phyloP scores from a whole-genome alignment of 495 filamentous ascomycete genomes.

The Jackrogersella multiformis region DNA sequence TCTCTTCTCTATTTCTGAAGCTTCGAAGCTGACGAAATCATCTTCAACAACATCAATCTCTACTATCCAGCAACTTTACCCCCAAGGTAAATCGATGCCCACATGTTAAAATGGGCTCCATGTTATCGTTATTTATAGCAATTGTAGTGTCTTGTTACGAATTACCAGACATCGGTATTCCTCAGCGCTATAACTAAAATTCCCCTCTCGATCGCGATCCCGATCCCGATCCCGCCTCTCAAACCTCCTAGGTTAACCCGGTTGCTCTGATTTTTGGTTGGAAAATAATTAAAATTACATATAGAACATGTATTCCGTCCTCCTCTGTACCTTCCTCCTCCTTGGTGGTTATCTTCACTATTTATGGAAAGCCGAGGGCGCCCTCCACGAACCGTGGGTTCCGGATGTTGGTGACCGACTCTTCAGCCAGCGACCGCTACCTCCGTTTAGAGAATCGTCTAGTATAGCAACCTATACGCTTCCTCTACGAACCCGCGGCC shows the following conservation, averaged over 20 bases:
- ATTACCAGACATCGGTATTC: constrained; percentile 21
- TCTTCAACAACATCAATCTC: not conserved
- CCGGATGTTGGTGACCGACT: constrained; percentile 50
- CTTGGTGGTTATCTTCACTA: constrained; percentile 51
- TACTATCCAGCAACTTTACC: not conserved
- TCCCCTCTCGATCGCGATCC: not conserved
- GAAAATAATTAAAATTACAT: not conserved
- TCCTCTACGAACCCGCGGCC: constrained; percentile 62
- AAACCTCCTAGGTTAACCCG: not conserved
- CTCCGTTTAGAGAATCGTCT: constrained; percentile 49
- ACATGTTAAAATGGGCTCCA: constrained; percentile 36
- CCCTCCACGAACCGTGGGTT: constrained; percentile 52
- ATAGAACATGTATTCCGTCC: constrained; percentile 41
- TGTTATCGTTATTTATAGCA: constrained; percentile 27
- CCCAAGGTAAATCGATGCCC: constrained; percentile 10
- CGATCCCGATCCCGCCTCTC: not conserved
- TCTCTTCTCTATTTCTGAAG: constrained; percentile 7
- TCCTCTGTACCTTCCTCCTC: constrained; percentile 46
- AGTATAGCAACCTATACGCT: constrained; percentile 56
- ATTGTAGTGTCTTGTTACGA: constrained; percentile 31
- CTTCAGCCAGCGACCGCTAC: constrained; percentile 55
- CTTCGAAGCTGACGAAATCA: constrained; percentile 10
- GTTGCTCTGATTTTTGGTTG: not conserved
- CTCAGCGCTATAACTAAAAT: constrained; percentile 25
- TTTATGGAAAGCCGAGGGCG: constrained; percentile 53